Conservation (phyloP, 768 basidiomycete genomes). For the Pleurotus salmoneostramineus region DNA sequence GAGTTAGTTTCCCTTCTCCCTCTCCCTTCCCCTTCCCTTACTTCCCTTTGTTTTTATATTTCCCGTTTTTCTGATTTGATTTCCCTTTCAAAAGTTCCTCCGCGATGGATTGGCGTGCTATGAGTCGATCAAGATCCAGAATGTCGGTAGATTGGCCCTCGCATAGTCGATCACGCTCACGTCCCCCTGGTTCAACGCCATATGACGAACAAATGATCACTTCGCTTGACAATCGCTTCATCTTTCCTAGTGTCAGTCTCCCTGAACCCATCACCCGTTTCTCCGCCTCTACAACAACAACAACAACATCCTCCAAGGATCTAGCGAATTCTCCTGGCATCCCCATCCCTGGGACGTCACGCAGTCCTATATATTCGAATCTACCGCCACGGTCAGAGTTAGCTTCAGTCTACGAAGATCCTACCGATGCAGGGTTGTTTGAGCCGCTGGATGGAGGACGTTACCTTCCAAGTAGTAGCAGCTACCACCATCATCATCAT, state of each 20-base stretch:
- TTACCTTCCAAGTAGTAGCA: conserved; percentile 15
- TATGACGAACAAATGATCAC: conserved; percentile 43
- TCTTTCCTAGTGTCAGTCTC: conserved; percentile 28
- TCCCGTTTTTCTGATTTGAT: conserved; percentile 11
- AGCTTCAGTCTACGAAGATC: conserved; percentile 43
- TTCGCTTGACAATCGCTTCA: conserved; percentile 37
- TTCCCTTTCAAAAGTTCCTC: conserved; percentile 39
- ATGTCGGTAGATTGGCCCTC: conserved; percentile 92
- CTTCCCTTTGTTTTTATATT: conserved; percentile 11
- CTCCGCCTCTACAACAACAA: no score
- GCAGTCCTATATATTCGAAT: conserved; percentile 39
- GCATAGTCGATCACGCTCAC: conserved; percentile 71
- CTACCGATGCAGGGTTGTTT: conserved; percentile 29
- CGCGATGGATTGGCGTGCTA: conserved; percentile 91
- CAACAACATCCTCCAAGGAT: conserved; percentile 3
- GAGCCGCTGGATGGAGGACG: conserved; percentile 24
- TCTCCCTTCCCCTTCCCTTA: conserved; percentile 8
- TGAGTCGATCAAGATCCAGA: conserved; percentile 87
- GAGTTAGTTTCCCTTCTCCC: conserved; percentile 49
- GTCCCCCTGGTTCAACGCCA: conserved; percentile 50
- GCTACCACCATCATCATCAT: conserved; percentile 22
- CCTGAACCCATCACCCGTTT: no score
- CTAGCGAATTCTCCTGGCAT: conserved; percentile 25
- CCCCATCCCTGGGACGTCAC: conserved; percentile 40
- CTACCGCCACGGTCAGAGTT: conserved; percentile 36